Conservation (phyloP, 192 early-diverging fungal species). For the Rhizophagus sp. region DNA sequence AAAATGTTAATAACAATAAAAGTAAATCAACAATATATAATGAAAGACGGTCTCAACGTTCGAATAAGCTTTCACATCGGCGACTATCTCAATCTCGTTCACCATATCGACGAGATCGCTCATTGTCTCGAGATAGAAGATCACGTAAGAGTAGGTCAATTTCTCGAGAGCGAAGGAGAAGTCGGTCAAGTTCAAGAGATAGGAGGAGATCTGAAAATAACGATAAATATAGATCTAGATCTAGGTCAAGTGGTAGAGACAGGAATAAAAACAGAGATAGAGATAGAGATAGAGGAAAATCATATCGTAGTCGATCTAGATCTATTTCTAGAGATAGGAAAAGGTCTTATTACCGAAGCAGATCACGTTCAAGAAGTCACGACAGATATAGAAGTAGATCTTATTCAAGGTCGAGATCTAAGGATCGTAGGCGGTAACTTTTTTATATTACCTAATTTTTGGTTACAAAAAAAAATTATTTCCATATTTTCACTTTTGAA, state of each 20-base stretch:
- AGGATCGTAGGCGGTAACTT: too few species aligned
- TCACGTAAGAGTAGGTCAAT: constrained; percentile 16
- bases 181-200: constrained; percentile 27
- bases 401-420: not conserved
- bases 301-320: constrained; percentile 18
- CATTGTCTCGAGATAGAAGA: constrained; percentile 12
- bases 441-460: too few species aligned
- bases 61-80: not conserved
- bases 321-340: not conserved
- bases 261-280: not conserved
- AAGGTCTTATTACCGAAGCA: not conserved
- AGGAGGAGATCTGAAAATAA: constrained; percentile 7
- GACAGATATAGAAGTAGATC: not conserved
- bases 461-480: too few species aligned
- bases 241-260: constrained; percentile 8
- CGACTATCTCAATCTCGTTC: constrained; percentile 30
- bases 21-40: not conserved
- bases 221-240: constrained; percentile 8
- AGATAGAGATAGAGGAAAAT: constrained; percentile 3
- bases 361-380: not conserved
- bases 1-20: not conserved
- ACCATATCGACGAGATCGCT: constrained; percentile 28
- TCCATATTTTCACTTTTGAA: not conserved
- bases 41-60: not conserved
- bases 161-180: constrained; percentile 18